Conservation (phyloP, 495 filamentous ascomycete genomes). For the Acidomyces sp. region DNA sequence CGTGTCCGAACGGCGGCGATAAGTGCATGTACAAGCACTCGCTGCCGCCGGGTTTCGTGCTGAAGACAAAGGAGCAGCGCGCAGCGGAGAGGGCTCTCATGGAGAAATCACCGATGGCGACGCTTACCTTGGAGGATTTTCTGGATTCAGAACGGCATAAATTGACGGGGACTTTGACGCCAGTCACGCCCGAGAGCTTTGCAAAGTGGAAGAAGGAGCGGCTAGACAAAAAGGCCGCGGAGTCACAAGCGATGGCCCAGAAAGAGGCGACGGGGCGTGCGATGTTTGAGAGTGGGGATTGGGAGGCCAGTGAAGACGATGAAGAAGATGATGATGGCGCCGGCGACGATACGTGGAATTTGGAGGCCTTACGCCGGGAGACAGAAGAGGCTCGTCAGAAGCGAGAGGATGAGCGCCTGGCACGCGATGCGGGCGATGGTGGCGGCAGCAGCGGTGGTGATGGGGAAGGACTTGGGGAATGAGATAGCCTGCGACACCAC, state of each 20-base stretch:
- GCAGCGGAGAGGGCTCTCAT: conserved; percentile 92
- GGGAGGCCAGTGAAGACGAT: conserved; percentile 57
- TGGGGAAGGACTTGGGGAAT: too few species aligned
- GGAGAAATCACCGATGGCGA: conserved; percentile 91
- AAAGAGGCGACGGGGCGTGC: conserved; percentile 93
- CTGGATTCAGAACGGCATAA: conserved; percentile 90
- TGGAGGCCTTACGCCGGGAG: conserved; percentile 47
- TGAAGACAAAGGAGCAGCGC: conserved; percentile 96
- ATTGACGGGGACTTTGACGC: conserved; percentile 76
- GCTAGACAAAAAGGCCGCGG: conserved; percentile 86
- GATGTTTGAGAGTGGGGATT: conserved; percentile 92
- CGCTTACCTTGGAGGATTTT: conserved; percentile 93
- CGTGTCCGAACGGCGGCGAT: conserved; percentile 90
- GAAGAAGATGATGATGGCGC: conserved; percentile 44
- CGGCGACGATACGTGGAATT: conserved; percentile 58
- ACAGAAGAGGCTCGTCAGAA: conserved; percentile 44
- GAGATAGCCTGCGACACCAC: too few species aligned
- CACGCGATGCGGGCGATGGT: conserved; percentile 1
- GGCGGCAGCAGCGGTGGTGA: conserved; percentile 2
- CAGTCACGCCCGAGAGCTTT: conserved; percentile 83
- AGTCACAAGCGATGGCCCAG: conserved; percentile 70
- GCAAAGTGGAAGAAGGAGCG: conserved; percentile 92
- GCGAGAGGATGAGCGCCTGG: conserved; percentile 46
- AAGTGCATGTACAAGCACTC: conserved; percentile 98
- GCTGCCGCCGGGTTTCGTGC: conserved; percentile 87